Conservation (phyloP, 495 filamentous ascomycete genomes). For the Penicillium salamii region DNA sequence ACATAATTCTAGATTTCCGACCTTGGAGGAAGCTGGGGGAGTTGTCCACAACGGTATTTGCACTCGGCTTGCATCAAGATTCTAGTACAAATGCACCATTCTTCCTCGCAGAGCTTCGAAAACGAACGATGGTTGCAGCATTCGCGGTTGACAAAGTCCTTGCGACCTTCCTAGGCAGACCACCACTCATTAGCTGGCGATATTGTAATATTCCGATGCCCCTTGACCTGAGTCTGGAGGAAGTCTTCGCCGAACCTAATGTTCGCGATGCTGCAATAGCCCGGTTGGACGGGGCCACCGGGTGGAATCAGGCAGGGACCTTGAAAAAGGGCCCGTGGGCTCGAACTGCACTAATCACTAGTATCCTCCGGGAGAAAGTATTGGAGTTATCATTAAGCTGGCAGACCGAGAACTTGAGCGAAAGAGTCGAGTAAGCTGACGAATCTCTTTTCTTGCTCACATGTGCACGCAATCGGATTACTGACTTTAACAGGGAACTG, state of each 20-base stretch:
- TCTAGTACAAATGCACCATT: constrained; percentile 34
- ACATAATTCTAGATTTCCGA: constrained; percentile 17
- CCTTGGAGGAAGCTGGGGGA: constrained; percentile 29
- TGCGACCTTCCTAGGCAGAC: constrained; percentile 50
- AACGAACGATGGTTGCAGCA: constrained; percentile 44
- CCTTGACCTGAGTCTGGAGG: constrained; percentile 48
- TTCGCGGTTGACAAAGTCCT: constrained; percentile 47
- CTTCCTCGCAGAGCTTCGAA: constrained; percentile 44
- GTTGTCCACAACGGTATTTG: constrained; percentile 33
- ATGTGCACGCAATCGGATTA: too few relatives aligned
- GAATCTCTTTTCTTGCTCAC: neutral
- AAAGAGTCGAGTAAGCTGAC: constrained; percentile 19
- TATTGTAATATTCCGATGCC: constrained; percentile 52
- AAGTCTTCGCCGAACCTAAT: constrained; percentile 38
- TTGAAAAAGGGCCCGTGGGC: constrained; percentile 27
- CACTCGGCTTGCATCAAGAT: constrained; percentile 53
- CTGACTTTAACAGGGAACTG: constrained; percentile 8
- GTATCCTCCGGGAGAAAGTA: constrained; percentile 49
- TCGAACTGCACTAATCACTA: constrained; percentile 43
- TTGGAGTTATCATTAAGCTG: constrained; percentile 51
- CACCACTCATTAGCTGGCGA: constrained; percentile 47
- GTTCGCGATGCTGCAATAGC: constrained; percentile 33
- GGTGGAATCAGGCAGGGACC: constrained; percentile 46
- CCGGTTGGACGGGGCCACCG: constrained; percentile 38
- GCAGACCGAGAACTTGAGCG: constrained; percentile 16